Base-by-base conservation (phyloP, 495 filamentous ascomycete species). In the Parmelia sp. region DNA sequence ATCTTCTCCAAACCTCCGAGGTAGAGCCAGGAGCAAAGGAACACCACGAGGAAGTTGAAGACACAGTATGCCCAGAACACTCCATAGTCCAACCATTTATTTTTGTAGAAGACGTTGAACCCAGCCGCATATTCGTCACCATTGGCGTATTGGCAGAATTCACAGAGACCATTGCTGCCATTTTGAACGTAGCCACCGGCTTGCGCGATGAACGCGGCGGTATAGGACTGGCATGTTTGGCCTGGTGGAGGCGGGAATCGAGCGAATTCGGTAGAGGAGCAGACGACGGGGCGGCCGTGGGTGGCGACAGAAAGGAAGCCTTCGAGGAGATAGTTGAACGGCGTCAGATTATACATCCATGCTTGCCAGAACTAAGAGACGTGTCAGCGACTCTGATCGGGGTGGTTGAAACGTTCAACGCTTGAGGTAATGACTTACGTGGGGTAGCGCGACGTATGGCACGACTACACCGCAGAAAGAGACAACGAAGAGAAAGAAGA, bases 321-420 rank as follows among this genome's bases (percentile, higher is more conserved):
- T 53, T 84, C 79, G 69, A 97, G 88, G 11, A 96, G 81, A 6
- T 90, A 85, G 3, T 88, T 92, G 74, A 95, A 94, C 0, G 91
- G 91, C 67, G 91, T 87, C 4, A 96, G 83, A 66, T 91, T 75
- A 74, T 93, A 91, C 25, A 95, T 78, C 90, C 90, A 93, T 1
- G 78, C 78, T 17, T 86, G 80, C 87, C 90, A 96, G 76, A 92
- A 92, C 5, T 64, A 45, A 70, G 9, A 4, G 21, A 6, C 15
- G 23, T 23, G 37, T 61, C 37, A 61, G 44, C 49, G 25, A 36
- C 36, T 7, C 1, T n/a, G 40, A 9, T 11, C 14, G 4, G 19
- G 55, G 36, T 2, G 42, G 25, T 21, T n/a, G 25, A 40, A 21
- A 33, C 1, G 3, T 25, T 31, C 15, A 31, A 12, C 29, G 12